These are phyloP conservation scores for Fusarium sp. DNA, from an alignment of 2,329 filamentous ascomycete genomes.

Conservation along the genomic window DNA sequence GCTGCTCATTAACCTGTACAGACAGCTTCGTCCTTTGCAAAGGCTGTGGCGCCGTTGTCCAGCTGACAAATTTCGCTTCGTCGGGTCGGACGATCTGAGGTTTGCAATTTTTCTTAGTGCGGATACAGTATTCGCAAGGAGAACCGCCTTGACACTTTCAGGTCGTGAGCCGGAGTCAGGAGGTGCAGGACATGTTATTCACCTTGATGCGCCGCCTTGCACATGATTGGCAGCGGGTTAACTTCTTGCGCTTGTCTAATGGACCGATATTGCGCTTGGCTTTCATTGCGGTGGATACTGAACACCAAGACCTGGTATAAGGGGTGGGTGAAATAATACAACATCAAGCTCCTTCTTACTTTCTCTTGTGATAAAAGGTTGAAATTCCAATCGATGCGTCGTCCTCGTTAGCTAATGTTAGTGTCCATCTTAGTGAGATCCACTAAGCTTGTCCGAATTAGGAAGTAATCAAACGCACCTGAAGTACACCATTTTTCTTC, in stretches of 20 bases:
- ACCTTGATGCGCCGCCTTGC: slow-evolving; percentile 49
- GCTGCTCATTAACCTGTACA: neutral
- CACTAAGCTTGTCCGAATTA: slow-evolving; percentile 8
- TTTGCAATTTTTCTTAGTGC: slow-evolving; percentile 42
- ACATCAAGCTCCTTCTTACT: rapidly evolving
- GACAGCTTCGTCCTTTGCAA: neutral
- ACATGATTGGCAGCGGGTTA: slow-evolving; percentile 47
- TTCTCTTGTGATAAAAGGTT: neutral
- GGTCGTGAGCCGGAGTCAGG: neutral
- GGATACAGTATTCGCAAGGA: slow-evolving; percentile 48
- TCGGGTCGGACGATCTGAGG: slow-evolving; percentile 2
- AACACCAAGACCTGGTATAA: rapidly evolving
- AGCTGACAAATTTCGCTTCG: slow-evolving; percentile 26
- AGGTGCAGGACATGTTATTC: neutral
- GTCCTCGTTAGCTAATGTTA: neutral
- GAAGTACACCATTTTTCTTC: too few relatives aligned
- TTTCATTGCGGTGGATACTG: neutral
- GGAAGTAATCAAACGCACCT: slow-evolving; percentile 33
- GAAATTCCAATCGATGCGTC: too few relatives aligned
- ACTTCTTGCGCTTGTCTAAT: slow-evolving; percentile 45
- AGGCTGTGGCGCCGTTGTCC: neutral
- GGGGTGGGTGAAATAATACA: too few relatives aligned
- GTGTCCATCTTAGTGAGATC: neutral
- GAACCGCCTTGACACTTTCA: slow-evolving; percentile 44
- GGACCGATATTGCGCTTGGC: slow-evolving; percentile 42